These are phyloP conservation scores for Trametes meyenii DNA, from an alignment of 768 basidiomycete genomes.

Conservation along the genomic window DNA sequence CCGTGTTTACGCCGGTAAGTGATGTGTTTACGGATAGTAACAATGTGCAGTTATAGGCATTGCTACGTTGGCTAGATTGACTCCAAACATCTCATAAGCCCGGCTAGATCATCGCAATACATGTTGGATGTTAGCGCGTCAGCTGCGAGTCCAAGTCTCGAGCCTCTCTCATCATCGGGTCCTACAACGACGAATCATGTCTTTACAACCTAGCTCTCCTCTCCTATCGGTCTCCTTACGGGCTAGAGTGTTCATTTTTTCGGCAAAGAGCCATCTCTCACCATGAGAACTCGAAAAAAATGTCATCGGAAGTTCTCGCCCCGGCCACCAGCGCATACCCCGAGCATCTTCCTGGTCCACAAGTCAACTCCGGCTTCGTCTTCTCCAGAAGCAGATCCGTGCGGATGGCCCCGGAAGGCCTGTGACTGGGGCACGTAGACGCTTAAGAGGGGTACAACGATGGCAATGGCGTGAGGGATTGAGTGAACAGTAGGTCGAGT, in stretches of 20 bases:
- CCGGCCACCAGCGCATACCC: conserved; percentile 7
- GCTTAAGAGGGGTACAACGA: neutral
- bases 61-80: neutral
- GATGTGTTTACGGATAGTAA: neutral
- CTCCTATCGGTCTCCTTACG: neutral
- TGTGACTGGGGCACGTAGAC: neutral
- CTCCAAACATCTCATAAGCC: too few species aligned
- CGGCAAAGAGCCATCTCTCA: neutral
- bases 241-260: neutral
- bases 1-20: neutral
- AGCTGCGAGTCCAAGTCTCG: too few species aligned
- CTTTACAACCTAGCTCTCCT: neutral
- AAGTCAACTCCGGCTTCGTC: neutral
- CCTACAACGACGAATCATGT: neutral
- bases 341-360: neutral
- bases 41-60: neutral
- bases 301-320: conserved; percentile 16
- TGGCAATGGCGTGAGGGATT: neutral
- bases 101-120: too few species aligned
- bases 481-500: conserved; percentile 2
- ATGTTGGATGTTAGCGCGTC: too few species aligned
- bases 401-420: neutral
- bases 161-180: too few species aligned
- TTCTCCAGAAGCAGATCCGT: neutral
- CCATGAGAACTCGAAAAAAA: conserved; percentile 3